These are phyloP conservation scores for Fusarium sp. DNA, from an alignment of 2,329 filamentous ascomycete species.

Conservation along the genomic window DNA sequence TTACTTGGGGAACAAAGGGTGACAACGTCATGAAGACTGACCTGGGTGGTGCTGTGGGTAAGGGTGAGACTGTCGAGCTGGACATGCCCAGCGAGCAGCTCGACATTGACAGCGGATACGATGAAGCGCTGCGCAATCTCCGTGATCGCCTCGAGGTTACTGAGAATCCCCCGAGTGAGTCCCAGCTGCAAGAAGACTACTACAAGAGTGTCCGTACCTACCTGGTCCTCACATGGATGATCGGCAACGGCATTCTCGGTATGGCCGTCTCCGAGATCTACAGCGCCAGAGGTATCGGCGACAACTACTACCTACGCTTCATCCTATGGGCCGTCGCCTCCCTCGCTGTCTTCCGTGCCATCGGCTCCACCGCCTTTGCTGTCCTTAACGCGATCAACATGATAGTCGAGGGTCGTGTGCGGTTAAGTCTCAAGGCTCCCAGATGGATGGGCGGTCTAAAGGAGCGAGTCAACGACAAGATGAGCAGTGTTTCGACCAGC, in stretches of 20 bases:
- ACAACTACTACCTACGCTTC: constrained; percentile 92
- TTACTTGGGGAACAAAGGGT: constrained; percentile 76
- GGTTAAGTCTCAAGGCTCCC: constrained; percentile 66
- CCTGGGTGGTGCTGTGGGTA: constrained; percentile 83
- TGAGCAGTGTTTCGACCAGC: constrained; percentile 62
- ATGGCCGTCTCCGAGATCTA: constrained; percentile 95
- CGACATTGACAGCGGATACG: constrained; percentile 97
- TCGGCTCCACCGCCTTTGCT: constrained; percentile 84
- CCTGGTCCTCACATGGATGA: constrained; percentile 96
- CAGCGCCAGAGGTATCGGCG: constrained; percentile 73
- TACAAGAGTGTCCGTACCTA: constrained; percentile 97
- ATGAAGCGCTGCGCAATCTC: constrained; percentile 95
- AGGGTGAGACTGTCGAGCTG: constrained; percentile 85
- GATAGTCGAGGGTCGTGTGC: constrained; percentile 85
- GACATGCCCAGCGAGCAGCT: constrained; percentile 99
- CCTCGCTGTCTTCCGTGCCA: constrained; percentile 86
- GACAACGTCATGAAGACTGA: constrained; percentile 96
- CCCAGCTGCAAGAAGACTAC: constrained; percentile 96
- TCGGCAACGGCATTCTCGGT: constrained; percentile 88
- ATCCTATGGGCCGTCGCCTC: constrained; percentile 92
- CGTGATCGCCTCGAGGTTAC: constrained; percentile 91
- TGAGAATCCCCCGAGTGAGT: constrained; percentile 69
- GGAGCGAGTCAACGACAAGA: constrained; percentile 58
- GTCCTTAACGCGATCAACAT: constrained; percentile 86
- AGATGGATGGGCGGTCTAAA: constrained; percentile 61